A percentile compares a stretch with the other conserved stretches of the same genome.
phyloP scores from a whole-genome alignment of 495 filamentous ascomycete genomes.

The Penicillium nucicola region DNA sequence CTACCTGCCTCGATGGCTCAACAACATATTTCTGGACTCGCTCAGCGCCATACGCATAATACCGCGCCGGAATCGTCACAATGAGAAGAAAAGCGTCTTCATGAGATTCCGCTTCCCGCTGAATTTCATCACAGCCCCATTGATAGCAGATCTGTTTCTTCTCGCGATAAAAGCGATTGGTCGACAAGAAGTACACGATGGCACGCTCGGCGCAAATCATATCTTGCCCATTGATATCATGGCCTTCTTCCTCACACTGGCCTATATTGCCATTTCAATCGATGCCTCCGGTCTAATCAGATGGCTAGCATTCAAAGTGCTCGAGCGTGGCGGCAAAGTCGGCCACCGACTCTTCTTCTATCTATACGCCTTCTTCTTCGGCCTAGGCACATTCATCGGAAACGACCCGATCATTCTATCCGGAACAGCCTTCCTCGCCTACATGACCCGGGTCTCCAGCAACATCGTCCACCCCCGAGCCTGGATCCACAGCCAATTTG shows the following conservation, averaged over 20 bases:
- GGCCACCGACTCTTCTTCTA: slow-evolving; percentile 65
- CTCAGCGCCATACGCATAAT: slow-evolving; percentile 49
- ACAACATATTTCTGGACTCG: slow-evolving; percentile 35
- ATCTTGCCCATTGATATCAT: slow-evolving; percentile 65
- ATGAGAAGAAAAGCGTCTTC: slow-evolving; percentile 16
- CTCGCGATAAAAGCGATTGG: slow-evolving; percentile 62
- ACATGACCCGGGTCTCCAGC: slow-evolving; percentile 67
- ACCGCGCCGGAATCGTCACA: slow-evolving; percentile 25
- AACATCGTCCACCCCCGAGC: slow-evolving; percentile 64
- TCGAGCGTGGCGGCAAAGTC: slow-evolving; percentile 58
- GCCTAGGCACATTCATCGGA: slow-evolving; percentile 61
- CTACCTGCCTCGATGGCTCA: slow-evolving; percentile 47
- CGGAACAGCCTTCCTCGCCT: slow-evolving; percentile 66
- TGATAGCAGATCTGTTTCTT: slow-evolving; percentile 63
- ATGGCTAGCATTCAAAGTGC: slow-evolving; percentile 63
- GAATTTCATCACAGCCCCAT: slow-evolving; percentile 63
- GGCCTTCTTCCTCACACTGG: slow-evolving; percentile 65
- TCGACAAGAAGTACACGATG: slow-evolving; percentile 56
- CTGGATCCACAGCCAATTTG: slow-evolving; percentile 68
- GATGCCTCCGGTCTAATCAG: slow-evolving; percentile 66
- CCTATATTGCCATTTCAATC: slow-evolving; percentile 72
- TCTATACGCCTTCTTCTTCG: slow-evolving; percentile 65
- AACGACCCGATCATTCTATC: slow-evolving; percentile 70
- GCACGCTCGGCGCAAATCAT: slow-evolving; percentile 56
- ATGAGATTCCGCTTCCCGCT: slow-evolving; percentile 53